Base-by-base conservation (phyloP, 345 rosid genomes). In the Hibiscus syriacus region DNA sequence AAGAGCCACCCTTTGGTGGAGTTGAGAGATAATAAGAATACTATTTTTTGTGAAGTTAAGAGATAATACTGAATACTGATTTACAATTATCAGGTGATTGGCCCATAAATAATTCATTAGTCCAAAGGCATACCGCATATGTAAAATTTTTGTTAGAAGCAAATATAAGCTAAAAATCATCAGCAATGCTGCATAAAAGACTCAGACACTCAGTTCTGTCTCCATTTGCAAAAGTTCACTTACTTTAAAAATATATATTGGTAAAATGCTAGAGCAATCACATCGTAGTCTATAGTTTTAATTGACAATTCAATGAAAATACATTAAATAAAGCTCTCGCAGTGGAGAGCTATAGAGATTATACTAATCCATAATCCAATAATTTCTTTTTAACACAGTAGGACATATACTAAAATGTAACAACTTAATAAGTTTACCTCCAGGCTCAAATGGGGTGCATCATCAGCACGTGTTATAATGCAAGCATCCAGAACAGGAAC, bases 401-500 rank as follows among this genome's bases (percentile, higher is more conserved):
- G 6, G 19, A 11, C 3, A 32, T 52, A 12, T 27, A 50, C 13
- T 30, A 25, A 30, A 20, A 17, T 8, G 54, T 25, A 68, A 54
- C 13, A 23, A 14, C 52, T 55, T 68, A 39, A 27, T 7, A 70
- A 70, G 58, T 48, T 43, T 73, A 93, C 98, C 97, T 80, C 66
- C 92, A 84, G 34, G 71, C 75, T 85, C 68, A 93, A 49, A 80
- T 93, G 97, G 52, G 98, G 97, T 49, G 95, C 87, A 85, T 93
- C 98, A 39, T 82, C 90, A 67, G 95, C 98, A 57, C 97, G 97
- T 27, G 82, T 83, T 63, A 93, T 93, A 70, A 93, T 93, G 81
- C 98, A 93, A 0, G 97, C 82, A 81, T 93, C 98, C 77, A 93
- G 92, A 84, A 90, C 95, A 61, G 98, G 98, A 72, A 91, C 98